phyloP scores from a whole-genome alignment of 192 early-diverging fungal species.

The Bifiguratus adelaidae region DNA sequence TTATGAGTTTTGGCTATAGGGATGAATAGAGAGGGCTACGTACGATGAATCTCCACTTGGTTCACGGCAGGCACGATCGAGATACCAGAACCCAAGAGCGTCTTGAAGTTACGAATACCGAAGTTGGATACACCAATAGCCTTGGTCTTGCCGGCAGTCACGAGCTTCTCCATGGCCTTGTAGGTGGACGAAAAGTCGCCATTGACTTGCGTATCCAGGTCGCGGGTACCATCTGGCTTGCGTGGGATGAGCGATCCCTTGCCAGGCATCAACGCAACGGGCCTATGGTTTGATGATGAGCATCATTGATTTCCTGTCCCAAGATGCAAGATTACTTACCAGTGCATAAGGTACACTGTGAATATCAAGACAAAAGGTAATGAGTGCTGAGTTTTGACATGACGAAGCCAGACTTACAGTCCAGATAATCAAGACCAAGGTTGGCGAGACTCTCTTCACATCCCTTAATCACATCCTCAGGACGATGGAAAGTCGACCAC shows the following conservation, averaged over 20 bases:
- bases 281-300: no score
- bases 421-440: constrained; percentile 67
- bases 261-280: constrained; percentile 16
- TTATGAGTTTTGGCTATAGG: constrained; percentile 1
- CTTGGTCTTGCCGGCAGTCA: constrained; percentile 57
- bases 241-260: constrained; percentile 11
- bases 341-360: constrained; percentile 56
- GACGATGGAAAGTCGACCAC: constrained; percentile 33
- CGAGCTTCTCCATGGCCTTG: constrained; percentile 70
- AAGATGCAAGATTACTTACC: no score
- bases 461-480: constrained; percentile 47
- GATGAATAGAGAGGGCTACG: constrained; percentile 26
- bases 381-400: no score
- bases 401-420: no score
- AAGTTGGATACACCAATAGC: constrained; percentile 86
- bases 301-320: no score
- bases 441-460: constrained; percentile 55
- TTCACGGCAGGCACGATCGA: constrained; percentile 71
- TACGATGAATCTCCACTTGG: constrained; percentile 79
- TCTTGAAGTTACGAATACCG: constrained; percentile 44
- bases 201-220: constrained; percentile 15
- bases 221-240: constrained; percentile 16
- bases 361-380: no score
- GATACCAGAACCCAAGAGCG: constrained; percentile 44
- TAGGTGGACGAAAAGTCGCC: constrained; percentile 66